phyloP scores from a whole-genome alignment of 805 yeast species.

The Wickerhamomyces bovis region DNA sequence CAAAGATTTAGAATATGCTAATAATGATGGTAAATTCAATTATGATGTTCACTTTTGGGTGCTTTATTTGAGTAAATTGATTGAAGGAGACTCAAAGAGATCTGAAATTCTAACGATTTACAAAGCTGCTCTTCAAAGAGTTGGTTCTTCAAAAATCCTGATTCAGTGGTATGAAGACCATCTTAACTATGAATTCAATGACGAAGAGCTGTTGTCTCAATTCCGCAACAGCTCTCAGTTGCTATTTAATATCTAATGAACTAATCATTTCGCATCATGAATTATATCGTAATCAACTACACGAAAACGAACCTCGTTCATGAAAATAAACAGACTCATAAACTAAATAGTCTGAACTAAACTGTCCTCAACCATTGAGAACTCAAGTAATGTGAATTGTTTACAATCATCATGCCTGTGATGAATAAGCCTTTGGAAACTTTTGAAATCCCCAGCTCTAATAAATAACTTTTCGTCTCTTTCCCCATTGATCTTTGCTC shows the following conservation, averaged over 20 bases:
- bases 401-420: conserved; percentile 1
- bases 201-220: neutral
- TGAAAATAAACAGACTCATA: too few species aligned
- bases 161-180: conserved; percentile 1
- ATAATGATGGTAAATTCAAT: neutral
- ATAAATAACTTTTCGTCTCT: neutral
- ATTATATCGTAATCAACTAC: too few species aligned
- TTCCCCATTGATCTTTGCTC: neutral
- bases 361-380: conserved; percentile 1
- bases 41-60: conserved; percentile 1
- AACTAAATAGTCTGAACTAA: neutral
- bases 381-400: conserved; percentile 1
- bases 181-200: neutral
- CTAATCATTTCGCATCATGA: neutral
- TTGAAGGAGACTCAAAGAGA: neutral
- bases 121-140: neutral
- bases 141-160: neutral
- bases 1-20: neutral
- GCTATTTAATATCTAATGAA: neutral
- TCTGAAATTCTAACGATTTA: neutral
- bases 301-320: neutral
- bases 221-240: neutral
- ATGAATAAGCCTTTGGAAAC: neutral
- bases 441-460: conserved; percentile 1
- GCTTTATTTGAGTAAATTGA: neutral